Conservation (phyloP, 768 basidiomycete species). For the Leccinum subgranulosum region DNA sequence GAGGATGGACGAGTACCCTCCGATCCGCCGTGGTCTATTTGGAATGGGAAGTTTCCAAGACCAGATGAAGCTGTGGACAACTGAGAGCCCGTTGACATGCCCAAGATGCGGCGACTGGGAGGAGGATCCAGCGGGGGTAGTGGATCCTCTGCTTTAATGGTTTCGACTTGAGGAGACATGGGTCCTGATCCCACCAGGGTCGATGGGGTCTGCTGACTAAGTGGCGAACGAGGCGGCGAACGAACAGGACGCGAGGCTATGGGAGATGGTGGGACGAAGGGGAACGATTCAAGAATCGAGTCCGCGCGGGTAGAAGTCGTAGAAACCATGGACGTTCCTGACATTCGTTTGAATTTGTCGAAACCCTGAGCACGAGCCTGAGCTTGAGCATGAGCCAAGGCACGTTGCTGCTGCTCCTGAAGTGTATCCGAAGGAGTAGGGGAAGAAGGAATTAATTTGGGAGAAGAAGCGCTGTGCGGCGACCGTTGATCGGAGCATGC, state of each 20-base stretch:
- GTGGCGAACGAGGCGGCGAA: constrained; percentile 72
- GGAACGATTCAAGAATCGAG: constrained; percentile 84
- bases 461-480: constrained; percentile 60
- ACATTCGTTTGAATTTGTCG: constrained; percentile 47
- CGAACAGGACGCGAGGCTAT: constrained; percentile 79
- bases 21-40: constrained; percentile 62
- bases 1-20: constrained; percentile 36
- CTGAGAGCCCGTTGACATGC: constrained; percentile 74
- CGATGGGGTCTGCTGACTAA: constrained; percentile 45
- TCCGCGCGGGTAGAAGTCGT: constrained; percentile 72
- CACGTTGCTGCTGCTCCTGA: constrained; percentile 67
- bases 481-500: constrained; percentile 40
- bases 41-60: constrained; percentile 84
- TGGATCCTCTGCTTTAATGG: constrained; percentile 34
- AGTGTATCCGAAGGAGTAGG: constrained; percentile 36
- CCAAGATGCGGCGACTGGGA: constrained; percentile 59
- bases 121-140: constrained; percentile 39
- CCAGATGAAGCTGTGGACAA: constrained; percentile 76
- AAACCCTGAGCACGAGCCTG: constrained; percentile 53
- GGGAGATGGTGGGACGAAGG: constrained; percentile 86
- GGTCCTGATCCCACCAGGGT: not conserved
- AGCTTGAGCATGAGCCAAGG: constrained; percentile 58
- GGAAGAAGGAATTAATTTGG: constrained; percentile 53
- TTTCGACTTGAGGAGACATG: constrained; percentile 6
- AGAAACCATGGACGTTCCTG: constrained; percentile 64